Evolutionary conservation across 768 basidiomycete genomes (phyloP).

Genomic region (Udeniomyces megalosporus): DNA sequence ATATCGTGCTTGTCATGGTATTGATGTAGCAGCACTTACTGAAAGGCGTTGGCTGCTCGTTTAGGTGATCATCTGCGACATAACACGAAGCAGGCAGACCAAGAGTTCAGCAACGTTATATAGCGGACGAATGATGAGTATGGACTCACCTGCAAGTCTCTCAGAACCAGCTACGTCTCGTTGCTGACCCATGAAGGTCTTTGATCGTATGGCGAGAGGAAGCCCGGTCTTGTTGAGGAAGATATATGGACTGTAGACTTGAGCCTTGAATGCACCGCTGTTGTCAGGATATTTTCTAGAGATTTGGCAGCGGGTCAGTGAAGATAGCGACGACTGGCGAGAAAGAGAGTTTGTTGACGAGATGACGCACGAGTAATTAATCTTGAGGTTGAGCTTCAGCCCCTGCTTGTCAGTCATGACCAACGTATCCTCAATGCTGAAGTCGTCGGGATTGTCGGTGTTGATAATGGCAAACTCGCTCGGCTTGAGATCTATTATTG

Average conservation of each 20-base stretch:
- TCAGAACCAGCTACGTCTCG: conserved; percentile 72
- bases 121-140: not conserved
- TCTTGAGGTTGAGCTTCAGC: conserved; percentile 57
- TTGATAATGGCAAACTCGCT: conserved; percentile 98
- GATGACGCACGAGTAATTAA: conserved; percentile 72
- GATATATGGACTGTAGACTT: conserved; percentile 80
- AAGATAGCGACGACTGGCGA: not conserved
- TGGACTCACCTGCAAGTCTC: conserved; percentile 28
- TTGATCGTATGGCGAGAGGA: conserved; percentile 56
- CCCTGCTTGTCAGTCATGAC: conserved; percentile 55
- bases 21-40: conserved; percentile 48
- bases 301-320: not conserved
- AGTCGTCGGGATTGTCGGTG: conserved; percentile 77
- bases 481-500: conserved; percentile 56
- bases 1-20: not conserved
- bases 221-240: conserved; percentile 83
- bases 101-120: conserved; percentile 16
- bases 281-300: conserved; percentile 51
- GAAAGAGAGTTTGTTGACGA: not conserved
- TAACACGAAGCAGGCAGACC: not conserved
- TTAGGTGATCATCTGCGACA: conserved; percentile 25
- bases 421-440: conserved; percentile 58
- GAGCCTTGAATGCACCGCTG: conserved; percentile 89
- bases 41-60: conserved; percentile 48
- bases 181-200: conserved; percentile 39